Conservation (phyloP, 2,329 filamentous ascomycete genomes). For the Aspergillus hiratsukae region DNA sequence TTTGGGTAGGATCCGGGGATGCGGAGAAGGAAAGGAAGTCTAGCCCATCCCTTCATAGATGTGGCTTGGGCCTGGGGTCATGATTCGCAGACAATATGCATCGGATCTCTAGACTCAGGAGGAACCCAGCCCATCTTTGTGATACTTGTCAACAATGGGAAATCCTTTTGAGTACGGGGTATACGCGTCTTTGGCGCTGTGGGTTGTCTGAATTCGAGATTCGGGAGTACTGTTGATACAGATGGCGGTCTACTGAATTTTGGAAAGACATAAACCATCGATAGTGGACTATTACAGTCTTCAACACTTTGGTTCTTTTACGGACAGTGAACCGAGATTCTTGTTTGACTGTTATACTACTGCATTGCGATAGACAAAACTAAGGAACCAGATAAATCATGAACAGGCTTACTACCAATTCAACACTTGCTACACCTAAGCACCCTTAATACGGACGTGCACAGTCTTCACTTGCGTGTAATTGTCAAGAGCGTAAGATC, state of each 20-base stretch:
- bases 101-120: not conserved
- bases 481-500: slow-evolving; percentile 47
- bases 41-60: not conserved
- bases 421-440: not conserved
- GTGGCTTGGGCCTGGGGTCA: not conserved
- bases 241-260: not conserved
- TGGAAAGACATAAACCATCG: not conserved
- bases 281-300: not conserved
- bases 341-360: not conserved
- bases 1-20: not conserved
- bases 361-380: too few species aligned
- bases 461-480: slow-evolving; percentile 49
- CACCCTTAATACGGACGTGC: slow-evolving; percentile 35
- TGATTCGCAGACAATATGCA: not conserved
- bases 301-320: not conserved
- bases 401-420: not conserved
- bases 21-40: not conserved
- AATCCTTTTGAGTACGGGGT: too few species aligned
- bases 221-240: not conserved
- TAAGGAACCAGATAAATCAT: not conserved
- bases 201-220: not conserved
- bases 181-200: too few species aligned
- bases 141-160: too few species aligned
- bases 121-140: too few species aligned
- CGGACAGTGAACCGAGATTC: too few species aligned